Percentiles rank a stretch among this genome's conserved stretches.
Conservation (phyloP, 164 flowering plant genomes). For the Euptelea pleiosperma region DNA sequence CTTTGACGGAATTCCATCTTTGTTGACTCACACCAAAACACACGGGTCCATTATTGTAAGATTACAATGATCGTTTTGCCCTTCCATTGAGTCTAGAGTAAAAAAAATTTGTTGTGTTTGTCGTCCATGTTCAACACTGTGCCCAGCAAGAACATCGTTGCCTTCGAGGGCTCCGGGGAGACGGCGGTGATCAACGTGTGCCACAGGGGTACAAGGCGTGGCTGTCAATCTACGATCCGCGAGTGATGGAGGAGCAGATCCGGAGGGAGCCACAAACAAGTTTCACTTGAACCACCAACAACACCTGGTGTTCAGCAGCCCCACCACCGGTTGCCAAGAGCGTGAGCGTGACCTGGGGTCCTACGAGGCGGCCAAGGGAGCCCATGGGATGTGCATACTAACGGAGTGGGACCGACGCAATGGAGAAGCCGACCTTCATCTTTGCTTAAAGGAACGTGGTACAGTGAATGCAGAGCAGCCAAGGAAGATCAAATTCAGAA, state of each 20-base stretch:
- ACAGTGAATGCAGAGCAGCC: conserved; percentile 41
- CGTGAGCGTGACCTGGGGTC: conserved; percentile 41
- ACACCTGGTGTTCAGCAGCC: conserved; percentile 45
- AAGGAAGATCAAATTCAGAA: conserved; percentile 59
- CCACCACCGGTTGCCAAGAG: conserved; percentile 33
- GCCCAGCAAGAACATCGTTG: conserved; percentile 26
- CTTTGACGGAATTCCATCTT: no score
- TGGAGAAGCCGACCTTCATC: conserved; percentile 68
- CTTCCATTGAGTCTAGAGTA: no score
- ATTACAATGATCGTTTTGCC: no score
- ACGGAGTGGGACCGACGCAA: conserved; percentile 75
- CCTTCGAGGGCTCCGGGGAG: conserved; percentile 22
- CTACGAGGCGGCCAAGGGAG: conserved; percentile 53
- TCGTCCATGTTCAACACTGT: conserved; percentile 28
- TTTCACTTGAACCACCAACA: conserved; percentile 64
- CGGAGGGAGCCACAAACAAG: conserved; percentile 52
- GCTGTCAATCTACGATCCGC: conserved; percentile 61
- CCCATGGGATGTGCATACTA: conserved; percentile 61
- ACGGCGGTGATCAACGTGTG: conserved; percentile 23
- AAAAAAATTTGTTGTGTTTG: no score
- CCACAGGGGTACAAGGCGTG: conserved; percentile 49
- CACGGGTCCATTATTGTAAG: no score
- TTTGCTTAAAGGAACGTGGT: conserved; percentile 60
- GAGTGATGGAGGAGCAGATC: conserved; percentile 59
- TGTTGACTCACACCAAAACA: no score